Conservation (phyloP, 805 yeast species). For the Zygotorulaspora florentina region DNA sequence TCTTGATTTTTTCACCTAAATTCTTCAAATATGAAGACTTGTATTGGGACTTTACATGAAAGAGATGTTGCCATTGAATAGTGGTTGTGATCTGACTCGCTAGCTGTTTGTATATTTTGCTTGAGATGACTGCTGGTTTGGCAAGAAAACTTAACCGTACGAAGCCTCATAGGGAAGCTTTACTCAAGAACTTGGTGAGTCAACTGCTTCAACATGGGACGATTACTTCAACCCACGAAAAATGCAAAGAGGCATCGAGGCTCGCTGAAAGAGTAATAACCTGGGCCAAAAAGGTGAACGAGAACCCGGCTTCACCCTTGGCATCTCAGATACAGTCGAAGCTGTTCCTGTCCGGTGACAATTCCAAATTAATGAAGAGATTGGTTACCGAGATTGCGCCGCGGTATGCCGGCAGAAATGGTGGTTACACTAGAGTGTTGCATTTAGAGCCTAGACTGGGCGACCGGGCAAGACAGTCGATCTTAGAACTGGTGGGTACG, state of each 20-base stretch:
- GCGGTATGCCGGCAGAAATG: constrained; percentile 58
- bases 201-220: constrained; percentile 67
- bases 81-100: background rate
- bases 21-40: no score
- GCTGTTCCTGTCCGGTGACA: constrained; percentile 44
- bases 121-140: constrained; percentile 30
- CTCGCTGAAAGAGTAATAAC: constrained; percentile 61
- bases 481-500: constrained; percentile 80
- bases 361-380: constrained; percentile 53
- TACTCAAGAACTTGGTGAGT: constrained; percentile 61
- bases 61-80: no score
- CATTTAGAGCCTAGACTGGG: constrained; percentile 81
- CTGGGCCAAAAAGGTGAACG: constrained; percentile 43
- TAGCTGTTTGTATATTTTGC: background rate
- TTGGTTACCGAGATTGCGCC: constrained; percentile 59
- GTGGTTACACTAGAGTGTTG: constrained; percentile 84
- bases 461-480: constrained; percentile 86
- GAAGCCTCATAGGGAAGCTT: constrained; percentile 49
- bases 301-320: constrained; percentile 9
- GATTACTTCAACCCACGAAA: constrained; percentile 67
- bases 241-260: constrained; percentile 66
- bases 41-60: no score
- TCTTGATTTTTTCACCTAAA: background rate
- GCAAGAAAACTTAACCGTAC: constrained; percentile 38
- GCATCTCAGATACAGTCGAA: constrained; percentile 37